Base-by-base conservation (phyloP, 169 alveolate species). In the Eimeria acervulina region DNA sequence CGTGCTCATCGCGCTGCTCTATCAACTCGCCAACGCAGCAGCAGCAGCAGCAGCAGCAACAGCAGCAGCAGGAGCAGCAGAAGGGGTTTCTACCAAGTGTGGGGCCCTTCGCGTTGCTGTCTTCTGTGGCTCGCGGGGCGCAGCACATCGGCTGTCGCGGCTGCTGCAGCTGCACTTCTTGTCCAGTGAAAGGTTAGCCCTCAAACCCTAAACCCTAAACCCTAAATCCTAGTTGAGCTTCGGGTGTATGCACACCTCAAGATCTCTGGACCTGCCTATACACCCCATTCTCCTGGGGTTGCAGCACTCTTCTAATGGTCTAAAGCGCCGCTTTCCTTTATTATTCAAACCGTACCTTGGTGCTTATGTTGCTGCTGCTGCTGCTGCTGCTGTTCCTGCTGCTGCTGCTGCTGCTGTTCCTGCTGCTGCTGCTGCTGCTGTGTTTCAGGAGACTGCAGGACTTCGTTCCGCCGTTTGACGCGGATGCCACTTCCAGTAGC, bases 81-180 rank as follows among this genome's bases (percentile, higher is more conserved):
- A 7, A 55, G 33, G 59, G 26, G 12, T 7, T 47, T 7, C 55
- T 47, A 19, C 17, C 2, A 68, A 89, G 72, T 23, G 12, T 0
- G 51, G 19, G 47, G 44, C 17, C 31, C 3, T 68, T 2, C 80
- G 59, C 1, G 87, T 31, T 0, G 66, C 55, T 23, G 78, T 90
- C 36, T 90, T 90, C 89, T 70, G 89, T 23, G 72, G 52, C 33
- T 66, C 88, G 23, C 72, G 89, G 31, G 89, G 38, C 3, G 66
- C 87, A 3, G 84, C 95, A 26, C 95, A 90, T 33, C 72, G 95
- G n/a, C 95, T 90, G 42, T n/a, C 89, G 51, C 87, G 95, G 68
- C 78, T 90, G 72, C 89, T 90, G 52, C 95, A 90, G 89, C 74
- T 90, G 31, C 66, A 63, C 78, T 51, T 90, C 61, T 21, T 26